Base-by-base conservation (phyloP, 2,329 filamentous ascomycete genomes). In the Iodosphaeria phyllophila region DNA sequence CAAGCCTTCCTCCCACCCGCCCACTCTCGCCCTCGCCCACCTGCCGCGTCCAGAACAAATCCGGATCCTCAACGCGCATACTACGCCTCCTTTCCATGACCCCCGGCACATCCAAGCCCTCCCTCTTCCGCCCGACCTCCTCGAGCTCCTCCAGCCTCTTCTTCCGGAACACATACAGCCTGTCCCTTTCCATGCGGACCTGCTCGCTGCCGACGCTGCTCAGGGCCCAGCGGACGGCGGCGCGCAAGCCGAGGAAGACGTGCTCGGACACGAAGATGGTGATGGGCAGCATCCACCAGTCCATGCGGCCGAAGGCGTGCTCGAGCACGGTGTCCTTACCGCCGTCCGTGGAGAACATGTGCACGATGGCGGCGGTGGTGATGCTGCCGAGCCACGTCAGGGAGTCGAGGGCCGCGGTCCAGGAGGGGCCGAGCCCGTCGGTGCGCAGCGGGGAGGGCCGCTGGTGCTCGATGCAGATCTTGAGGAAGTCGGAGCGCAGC, bases 261-360 rank as follows among this genome's bases (percentile, higher is more conserved):
- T 83, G 77, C 41, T 83, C 76, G 28, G 71, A 68, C 41, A 79
- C 60, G 43, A 83, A 74, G 20, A 83, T 69, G 1, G 67, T 64
- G 13, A 82, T 54, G 7, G 80, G 60, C 0, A 83, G 53, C 1
- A 64, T 69, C 56, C 67, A 73, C 43, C 64, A 73, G 28, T 58
- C 63, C 32, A 74, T 61, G 48, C 32, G 56, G 42, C 27, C 62
- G 50, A 33, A 20, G 3, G 18, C 18, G 6, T 24, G 16, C 8
- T 24, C 20, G 2, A 32, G 21, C 4, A 28, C 6, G 5, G 18
- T 24, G 11, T 60, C 61, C 16, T 64, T 44, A 4, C 57, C 55
- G 25, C 63, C 55, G 29, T 70, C 64, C 15, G 32, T 37, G 32
- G 65, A 65, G 45, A 83, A 83, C 40, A 83, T 63, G 43, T 80